Conservation (phyloP, 2,329 filamentous ascomycete species). For the Apiospora aurea region DNA sequence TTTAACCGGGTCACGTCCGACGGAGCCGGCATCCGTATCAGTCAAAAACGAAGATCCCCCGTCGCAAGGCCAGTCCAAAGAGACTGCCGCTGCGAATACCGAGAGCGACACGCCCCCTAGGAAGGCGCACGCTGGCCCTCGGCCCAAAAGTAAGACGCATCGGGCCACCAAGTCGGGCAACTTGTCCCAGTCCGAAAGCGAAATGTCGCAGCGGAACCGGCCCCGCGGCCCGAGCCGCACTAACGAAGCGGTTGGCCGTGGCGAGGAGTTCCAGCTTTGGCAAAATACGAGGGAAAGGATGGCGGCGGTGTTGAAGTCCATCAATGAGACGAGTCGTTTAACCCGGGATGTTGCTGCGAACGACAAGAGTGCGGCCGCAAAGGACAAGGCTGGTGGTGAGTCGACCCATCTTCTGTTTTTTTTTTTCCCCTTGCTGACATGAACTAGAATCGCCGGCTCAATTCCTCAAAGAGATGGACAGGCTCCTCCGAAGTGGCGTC, state of each 20-base stretch:
- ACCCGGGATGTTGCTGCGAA: constrained; percentile 47
- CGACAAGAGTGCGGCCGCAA: constrained; percentile 48
- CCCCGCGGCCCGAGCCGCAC: constrained; percentile 46
- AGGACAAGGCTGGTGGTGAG: constrained; percentile 43
- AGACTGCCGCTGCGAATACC: background rate
- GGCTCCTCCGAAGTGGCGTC: constrained; percentile 42
- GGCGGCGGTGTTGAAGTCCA: constrained; percentile 42
- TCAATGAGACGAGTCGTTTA: constrained; percentile 50
- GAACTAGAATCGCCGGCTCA: background rate
- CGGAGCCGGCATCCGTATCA: background rate
- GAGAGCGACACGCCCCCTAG: constrained; percentile 13
- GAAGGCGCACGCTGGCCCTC: constrained; percentile 11
- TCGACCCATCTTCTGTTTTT: constrained; percentile 16
- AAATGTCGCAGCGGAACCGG: constrained; percentile 39
- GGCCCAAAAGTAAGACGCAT: background rate
- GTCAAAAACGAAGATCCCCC: background rate
- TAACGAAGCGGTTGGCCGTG: constrained; percentile 46
- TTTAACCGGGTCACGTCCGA: background rate
- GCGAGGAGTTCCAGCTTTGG: constrained; percentile 52
- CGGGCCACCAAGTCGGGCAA: constrained; percentile 3
- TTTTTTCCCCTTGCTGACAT: background rate
- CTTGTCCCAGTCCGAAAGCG: constrained; percentile 14
- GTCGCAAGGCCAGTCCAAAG: background rate
- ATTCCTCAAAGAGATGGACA: constrained; percentile 43
- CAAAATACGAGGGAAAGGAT: constrained; percentile 48